Evolutionary conservation across 106 monocot genomes (phyloP), one percentile per base, ranked within the genome.

Genomic region (Xerophyta viscosa): DNA sequence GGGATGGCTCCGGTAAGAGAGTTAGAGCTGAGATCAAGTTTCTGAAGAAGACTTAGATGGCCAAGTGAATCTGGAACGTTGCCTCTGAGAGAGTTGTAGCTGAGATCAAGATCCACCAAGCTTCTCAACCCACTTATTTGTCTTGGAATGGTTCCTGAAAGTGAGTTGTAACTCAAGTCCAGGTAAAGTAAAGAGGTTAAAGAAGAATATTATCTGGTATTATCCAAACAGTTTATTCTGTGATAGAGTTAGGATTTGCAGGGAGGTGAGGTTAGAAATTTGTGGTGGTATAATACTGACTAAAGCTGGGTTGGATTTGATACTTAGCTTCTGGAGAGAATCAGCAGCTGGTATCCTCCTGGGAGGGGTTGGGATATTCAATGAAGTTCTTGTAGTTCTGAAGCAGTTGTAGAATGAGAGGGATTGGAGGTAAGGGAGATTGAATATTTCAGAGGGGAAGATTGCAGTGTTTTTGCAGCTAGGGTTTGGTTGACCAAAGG

Each of bases 1-100:
- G 92, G 86, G 29, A 92, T 73, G 21, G 37, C 24, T 23, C 92
- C 86, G 8, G 53, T 44, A 25, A 92, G 70, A 7, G 62, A 62
- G 46, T 92, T 92, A 22, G 76, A 82, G 79, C 92, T 86, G 48
- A 92, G 29, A 46, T 92, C 92, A 1, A 92, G 86, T 69, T 92
- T 92, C 45, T 86, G 92, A 62, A 92, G 82, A 23, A 61, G 44
- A 25, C 49, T 47, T 67, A 92, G 25, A 28, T 74, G 49, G 2
- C 86, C 92, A 15, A 86, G 58, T 3, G 79, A 60, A 21, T 63
- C 11, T 3, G 92, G 92, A 41, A 92, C 71, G 29, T 39, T 3
- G 6, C 92, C 92, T 4, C 62, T 50, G 19, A 92, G 73, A n/a
- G 79, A 75, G 44, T 92, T 92, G 50, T 79, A 92, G 78, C 92